phyloP scores from a whole-genome alignment of 208 protist species.

The Plasmodiophora brassicae region DNA sequence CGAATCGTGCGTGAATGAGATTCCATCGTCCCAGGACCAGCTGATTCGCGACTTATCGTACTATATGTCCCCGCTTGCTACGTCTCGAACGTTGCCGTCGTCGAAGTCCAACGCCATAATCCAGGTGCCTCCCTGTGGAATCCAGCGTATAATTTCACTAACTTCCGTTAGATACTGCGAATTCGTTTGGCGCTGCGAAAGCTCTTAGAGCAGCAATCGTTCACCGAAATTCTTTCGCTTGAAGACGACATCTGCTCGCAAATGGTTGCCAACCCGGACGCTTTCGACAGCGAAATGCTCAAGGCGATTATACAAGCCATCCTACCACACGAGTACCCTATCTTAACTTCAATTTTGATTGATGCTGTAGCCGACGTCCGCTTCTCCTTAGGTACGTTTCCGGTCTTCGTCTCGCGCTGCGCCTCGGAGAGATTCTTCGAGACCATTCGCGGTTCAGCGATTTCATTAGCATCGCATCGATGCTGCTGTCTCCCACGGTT shows the following conservation, averaged over 20 bases:
- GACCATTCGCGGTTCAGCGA: constrained; percentile 19
- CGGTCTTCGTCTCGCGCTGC: neutral
- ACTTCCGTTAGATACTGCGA: too few relatives aligned
- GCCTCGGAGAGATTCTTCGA: neutral
- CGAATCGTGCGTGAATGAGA: neutral
- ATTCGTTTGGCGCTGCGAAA: neutral
- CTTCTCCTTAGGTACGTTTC: neutral
- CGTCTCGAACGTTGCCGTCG: neutral
- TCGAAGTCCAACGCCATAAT: neutral
- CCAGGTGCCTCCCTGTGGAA: too few relatives aligned
- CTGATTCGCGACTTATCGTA: neutral
- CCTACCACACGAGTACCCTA: neutral
- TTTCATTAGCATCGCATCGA: neutral
- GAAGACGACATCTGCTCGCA: neutral
- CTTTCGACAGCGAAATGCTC: neutral
- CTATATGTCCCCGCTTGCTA: neutral
- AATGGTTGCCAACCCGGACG: neutral
- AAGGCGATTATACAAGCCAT: neutral
- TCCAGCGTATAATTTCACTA: too few relatives aligned
- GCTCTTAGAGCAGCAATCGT: neutral
- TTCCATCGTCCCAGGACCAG: neutral
- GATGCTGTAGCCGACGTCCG: neutral
- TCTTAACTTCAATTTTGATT: neutral
- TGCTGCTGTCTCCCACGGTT: neutral
- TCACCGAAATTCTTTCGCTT: neutral